phyloP scores from a whole-genome alignment of 2,329 filamentous ascomycete species.

The Penicillium sp. region DNA sequence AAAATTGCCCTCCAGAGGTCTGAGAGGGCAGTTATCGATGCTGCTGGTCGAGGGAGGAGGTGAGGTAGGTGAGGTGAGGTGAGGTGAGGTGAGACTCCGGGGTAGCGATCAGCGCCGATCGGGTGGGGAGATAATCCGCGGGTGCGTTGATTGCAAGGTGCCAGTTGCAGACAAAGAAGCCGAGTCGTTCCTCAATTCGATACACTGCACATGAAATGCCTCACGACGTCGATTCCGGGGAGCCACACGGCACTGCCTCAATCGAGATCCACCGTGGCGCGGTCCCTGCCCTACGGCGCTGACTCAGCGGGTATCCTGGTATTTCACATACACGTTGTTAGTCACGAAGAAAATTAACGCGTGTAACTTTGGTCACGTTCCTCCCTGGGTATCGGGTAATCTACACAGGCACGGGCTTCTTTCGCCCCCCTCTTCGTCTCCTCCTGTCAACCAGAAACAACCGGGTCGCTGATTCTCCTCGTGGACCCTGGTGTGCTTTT shows the following conservation, averaged over 20 bases:
- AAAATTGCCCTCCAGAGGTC: conserved; percentile 28
- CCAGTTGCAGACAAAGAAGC: not conserved
- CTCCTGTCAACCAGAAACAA: conserved; percentile 1
- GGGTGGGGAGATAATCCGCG: conserved; percentile 17
- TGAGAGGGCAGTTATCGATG: conserved; percentile 26
- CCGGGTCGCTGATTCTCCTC: not conserved
- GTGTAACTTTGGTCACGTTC: not conserved
- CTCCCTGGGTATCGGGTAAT: not conserved
- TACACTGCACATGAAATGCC: not conserved
- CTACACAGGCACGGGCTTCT: conserved; percentile 10
- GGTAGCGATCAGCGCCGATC: conserved; percentile 23
- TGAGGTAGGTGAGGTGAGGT: conserved; percentile 2
- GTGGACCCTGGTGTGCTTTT: conserved; percentile 6
- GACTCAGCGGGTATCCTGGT: not conserved
- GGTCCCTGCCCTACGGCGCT: not conserved
- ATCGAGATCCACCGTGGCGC: not conserved
- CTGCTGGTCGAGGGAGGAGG: conserved; percentile 6
- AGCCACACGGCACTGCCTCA: not conserved
- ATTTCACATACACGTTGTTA: not conserved
- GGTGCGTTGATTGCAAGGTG: not conserved
- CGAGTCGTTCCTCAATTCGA: not conserved
- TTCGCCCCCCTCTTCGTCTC: conserved; percentile 12
- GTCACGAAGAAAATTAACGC: not conserved
- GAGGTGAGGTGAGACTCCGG: conserved; percentile 14
- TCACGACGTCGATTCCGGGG: not conserved